Conservation (phyloP, 306 rosid genomes). For the Cucurbita moschata region DNA sequence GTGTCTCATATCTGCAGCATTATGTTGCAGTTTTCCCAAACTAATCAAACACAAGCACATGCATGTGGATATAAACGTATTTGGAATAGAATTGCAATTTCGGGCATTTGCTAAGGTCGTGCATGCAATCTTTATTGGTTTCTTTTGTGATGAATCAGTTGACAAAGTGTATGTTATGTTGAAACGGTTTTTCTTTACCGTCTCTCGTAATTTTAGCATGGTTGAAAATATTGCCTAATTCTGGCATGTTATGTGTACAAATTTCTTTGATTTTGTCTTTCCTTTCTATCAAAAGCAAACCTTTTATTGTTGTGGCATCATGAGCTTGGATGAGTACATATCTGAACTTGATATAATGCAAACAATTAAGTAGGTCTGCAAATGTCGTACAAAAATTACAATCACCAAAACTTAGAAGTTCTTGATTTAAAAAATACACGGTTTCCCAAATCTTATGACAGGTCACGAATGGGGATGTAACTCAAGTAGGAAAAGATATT, state of each 20-base stretch:
- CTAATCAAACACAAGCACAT: too few relatives aligned
- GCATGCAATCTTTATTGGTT: too few relatives aligned
- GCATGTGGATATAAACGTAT: too few relatives aligned
- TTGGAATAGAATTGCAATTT: too few relatives aligned
- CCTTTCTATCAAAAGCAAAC: not conserved
- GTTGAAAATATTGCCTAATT: not conserved
- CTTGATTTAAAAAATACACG: not conserved
- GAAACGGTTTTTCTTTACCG: not conserved
- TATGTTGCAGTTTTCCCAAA: too few relatives aligned
- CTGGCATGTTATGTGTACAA: not conserved
- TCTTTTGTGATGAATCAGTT: not conserved
- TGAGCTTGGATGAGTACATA: not conserved
- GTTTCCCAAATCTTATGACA: slow-evolving; percentile 12
- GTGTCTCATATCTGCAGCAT: too few relatives aligned
- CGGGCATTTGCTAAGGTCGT: too few relatives aligned
- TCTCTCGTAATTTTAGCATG: not conserved
- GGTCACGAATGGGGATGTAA: slow-evolving; percentile 38
- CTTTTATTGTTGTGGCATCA: not conserved
- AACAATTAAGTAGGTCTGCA: not conserved
- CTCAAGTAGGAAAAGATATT: slow-evolving; percentile 19
- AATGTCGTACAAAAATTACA: not conserved
- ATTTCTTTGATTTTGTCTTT: not conserved
- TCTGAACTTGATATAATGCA: not conserved
- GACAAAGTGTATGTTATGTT: not conserved
- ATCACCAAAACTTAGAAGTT: not conserved